phyloP scores from a whole-genome alignment of 768 basidiomycete species.

The Mycena rosella region DNA sequence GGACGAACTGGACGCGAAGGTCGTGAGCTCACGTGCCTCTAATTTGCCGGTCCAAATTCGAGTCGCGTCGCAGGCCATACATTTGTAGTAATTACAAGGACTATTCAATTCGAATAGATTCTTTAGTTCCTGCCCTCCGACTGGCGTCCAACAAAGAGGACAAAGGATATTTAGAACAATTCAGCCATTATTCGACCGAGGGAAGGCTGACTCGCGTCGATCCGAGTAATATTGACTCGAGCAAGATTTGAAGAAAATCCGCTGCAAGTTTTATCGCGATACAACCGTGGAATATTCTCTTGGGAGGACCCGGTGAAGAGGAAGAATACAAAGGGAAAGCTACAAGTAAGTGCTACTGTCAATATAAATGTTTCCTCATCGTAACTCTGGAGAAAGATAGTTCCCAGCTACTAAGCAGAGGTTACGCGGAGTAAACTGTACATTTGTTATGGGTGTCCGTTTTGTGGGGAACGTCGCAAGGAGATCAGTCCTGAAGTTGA shows the following conservation, averaged over 20 bases:
- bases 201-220: not conserved
- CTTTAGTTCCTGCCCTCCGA: no score
- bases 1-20: slow-evolving; percentile 6
- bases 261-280: not conserved
- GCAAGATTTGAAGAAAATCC: not conserved
- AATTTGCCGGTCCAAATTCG: not conserved
- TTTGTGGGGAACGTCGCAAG: slow-evolving; percentile 95
- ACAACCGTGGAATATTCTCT: not conserved
- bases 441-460: slow-evolving; percentile 91
- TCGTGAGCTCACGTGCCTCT: not conserved
- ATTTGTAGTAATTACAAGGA: no score
- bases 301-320: no score
- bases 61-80: no score
- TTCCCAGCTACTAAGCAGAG: slow-evolving; percentile 90
- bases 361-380: slow-evolving; percentile 46
- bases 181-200: no score
- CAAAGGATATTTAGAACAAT: no score
- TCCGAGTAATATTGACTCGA: not conserved
- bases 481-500: slow-evolving; percentile 75
- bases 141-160: no score
- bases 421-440: slow-evolving; percentile 96
- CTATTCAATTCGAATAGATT: no score
- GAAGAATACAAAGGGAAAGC: not conserved
- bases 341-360: not conserved
- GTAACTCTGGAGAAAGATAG: slow-evolving; percentile 71